These are phyloP conservation scores for Tephrocybe rancida DNA, from an alignment of 768 basidiomycete species.

Conservation along the genomic window DNA sequence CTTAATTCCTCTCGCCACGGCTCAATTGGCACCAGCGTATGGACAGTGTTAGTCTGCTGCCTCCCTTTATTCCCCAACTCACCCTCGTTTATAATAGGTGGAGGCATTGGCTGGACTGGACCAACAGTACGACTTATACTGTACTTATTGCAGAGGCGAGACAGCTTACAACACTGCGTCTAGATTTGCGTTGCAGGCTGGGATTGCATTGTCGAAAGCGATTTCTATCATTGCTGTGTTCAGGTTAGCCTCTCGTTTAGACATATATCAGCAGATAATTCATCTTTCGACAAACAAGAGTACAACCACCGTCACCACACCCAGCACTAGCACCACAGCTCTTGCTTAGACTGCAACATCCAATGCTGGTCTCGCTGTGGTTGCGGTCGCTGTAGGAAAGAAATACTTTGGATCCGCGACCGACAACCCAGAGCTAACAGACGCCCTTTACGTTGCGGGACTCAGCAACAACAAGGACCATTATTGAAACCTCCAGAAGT, in stretches of 20 bases:
- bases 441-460: slow-evolving; percentile 40
- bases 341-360: slow-evolving; percentile 19
- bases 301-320: not conserved
- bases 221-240: slow-evolving; percentile 49
- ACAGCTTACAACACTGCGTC: not conserved
- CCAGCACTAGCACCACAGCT: slow-evolving; percentile 2
- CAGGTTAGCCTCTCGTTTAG: slow-evolving; percentile 18
- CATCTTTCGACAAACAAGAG: no score
- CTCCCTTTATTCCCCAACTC: not conserved
- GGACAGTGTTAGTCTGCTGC: slow-evolving; percentile 33
- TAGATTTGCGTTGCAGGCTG: slow-evolving; percentile 43
- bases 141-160: not conserved
- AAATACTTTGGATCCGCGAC: slow-evolving; percentile 54
- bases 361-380: slow-evolving; percentile 42
- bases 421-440: slow-evolving; percentile 48
- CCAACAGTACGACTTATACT: slow-evolving; percentile 23
- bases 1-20: slow-evolving; percentile 23
- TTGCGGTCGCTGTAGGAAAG: slow-evolving; percentile 49
- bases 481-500: slow-evolving; percentile 41
- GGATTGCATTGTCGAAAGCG: slow-evolving; percentile 36
- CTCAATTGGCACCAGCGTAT: slow-evolving; percentile 30
- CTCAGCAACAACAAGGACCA: slow-evolving; percentile 40
- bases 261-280: no score
- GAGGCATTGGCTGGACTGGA: slow-evolving; percentile 29
- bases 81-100: slow-evolving; percentile 16